Conservation (phyloP, 495 filamentous ascomycete genomes). For the Cercophora samala region DNA sequence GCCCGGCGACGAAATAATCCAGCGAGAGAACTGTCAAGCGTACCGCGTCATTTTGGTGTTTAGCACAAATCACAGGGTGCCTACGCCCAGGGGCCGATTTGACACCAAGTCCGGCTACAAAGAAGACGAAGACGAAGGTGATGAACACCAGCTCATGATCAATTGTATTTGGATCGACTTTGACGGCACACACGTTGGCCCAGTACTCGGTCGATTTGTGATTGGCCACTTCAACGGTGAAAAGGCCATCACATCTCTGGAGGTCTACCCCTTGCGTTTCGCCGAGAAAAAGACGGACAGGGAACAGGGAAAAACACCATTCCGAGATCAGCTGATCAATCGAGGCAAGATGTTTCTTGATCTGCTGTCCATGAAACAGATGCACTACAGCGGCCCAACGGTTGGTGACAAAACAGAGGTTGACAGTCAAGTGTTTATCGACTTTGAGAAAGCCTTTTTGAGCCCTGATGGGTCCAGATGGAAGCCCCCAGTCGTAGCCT, state of each 20-base stretch:
- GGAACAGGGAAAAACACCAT: not conserved
- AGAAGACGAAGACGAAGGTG: not conserved
- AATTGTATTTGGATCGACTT: conserved; percentile 42
- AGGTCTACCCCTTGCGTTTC: conserved; percentile 38
- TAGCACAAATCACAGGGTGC: not conserved
- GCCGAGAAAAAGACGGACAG: not conserved
- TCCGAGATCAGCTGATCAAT: conserved; percentile 28
- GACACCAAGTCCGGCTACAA: no score
- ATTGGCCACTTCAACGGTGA: conserved; percentile 38
- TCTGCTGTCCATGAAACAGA: conserved; percentile 28
- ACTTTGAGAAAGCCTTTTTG: conserved; percentile 39
- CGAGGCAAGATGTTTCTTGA: conserved; percentile 39
- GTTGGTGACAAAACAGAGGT: conserved; percentile 35
- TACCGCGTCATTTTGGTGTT: conserved; percentile 14
- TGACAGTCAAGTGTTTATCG: conserved; percentile 46
- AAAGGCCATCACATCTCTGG: conserved; percentile 33
- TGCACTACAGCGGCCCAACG: conserved; percentile 38
- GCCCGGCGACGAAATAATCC: conserved; percentile 37
- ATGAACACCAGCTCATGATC: conserved; percentile 17
- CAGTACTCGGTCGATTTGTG: conserved; percentile 29
- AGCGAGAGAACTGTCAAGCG: conserved; percentile 23
- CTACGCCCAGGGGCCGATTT: not conserved
- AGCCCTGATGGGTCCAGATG: conserved; percentile 13
- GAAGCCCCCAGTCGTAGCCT: conserved; percentile 16
- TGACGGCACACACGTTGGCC: conserved; percentile 40